Conservation (phyloP, 164 flowering plant species). For the Paratinospora sagittata region DNA sequence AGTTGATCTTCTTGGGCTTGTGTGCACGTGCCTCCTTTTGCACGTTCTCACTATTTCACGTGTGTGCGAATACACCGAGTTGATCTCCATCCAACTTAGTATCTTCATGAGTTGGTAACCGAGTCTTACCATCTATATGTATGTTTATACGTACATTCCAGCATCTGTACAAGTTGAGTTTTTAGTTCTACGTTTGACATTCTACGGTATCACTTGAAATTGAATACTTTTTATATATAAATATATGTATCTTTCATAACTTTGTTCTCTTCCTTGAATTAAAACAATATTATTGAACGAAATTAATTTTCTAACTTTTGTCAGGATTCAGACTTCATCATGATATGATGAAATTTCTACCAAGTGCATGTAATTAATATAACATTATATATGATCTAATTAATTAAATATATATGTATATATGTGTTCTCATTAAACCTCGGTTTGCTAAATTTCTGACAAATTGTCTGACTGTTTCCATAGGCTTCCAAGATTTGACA, state of each 20-base stretch:
- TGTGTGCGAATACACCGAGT: not conserved
- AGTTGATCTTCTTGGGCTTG: constrained; percentile 22
- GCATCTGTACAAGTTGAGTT: too few relatives aligned
- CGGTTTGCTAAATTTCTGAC: not conserved
- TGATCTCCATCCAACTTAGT: not conserved
- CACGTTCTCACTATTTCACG: not conserved
- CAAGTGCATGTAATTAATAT: not conserved
- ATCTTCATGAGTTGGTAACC: not conserved
- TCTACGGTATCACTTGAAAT: too few relatives aligned
- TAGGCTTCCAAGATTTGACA: too few relatives aligned
- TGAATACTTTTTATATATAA: too few relatives aligned
- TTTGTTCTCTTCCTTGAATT: too few relatives aligned
- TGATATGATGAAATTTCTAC: not conserved
- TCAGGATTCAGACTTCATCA: not conserved
- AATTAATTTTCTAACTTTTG: not conserved
- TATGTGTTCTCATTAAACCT: not conserved
- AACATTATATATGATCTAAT: too few relatives aligned
- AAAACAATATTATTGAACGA: too few relatives aligned
- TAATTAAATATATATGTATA: too few relatives aligned
- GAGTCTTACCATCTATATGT: not conserved
- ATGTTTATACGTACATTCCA: not conserved
- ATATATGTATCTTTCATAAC: too few relatives aligned
- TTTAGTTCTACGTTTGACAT: too few relatives aligned
- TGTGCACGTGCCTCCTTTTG: constrained; percentile 12
- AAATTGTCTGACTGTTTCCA: too few relatives aligned